Base-by-base conservation (phyloP, 2,329 filamentous ascomycete species). In the Tolypocladium ovalisporum region DNA sequence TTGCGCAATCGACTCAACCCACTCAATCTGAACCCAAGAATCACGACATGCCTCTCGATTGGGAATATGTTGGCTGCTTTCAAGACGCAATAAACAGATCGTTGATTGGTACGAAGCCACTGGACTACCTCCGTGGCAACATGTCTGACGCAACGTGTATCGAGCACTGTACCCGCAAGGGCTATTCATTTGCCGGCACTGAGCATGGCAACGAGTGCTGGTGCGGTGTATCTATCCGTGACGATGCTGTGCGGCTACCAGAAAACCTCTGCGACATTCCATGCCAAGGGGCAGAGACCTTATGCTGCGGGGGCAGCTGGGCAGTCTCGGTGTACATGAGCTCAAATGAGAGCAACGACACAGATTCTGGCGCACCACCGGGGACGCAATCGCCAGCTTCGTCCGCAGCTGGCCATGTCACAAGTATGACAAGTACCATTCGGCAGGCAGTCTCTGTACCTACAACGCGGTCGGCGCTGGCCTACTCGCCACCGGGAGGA, bases 191-290 rank as follows among this genome's bases (percentile, higher is more conserved):
- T 58, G 79, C 79, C 6, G 80, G 79, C 7, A 70, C 79, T 0
- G 78, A 83, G 63, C 77, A 76, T 60, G 71, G 69, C 9, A 65
- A 67, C 24, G 76, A 83, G 62, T 83, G 81, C 65, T 83, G 76
- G 71, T 84, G 79, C 60, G 76, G 73, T 37, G 61, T 62, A 13
- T 59, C 59, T 3, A 64, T 68, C 37, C 64, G 59, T 5, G 60
- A 61, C 53, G 62, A 65, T 52, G 61, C 62, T 3, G 56, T 65
- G 24, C 58, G 61, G 37, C 55, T 68, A 19, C 65, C 66, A 3
- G 64, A 67, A 29, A 60, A 52, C 5, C 63, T 60, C 27, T 69
- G 67, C 36, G 58, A 60, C 35, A 62, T 58, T 22, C 55, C 61
- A 4, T 68, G 65, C 44, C 59, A 62, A 44, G 63, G 61, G 1